Conservation (phyloP, 305 asterid genomes). For the Fraxinus sp. region DNA sequence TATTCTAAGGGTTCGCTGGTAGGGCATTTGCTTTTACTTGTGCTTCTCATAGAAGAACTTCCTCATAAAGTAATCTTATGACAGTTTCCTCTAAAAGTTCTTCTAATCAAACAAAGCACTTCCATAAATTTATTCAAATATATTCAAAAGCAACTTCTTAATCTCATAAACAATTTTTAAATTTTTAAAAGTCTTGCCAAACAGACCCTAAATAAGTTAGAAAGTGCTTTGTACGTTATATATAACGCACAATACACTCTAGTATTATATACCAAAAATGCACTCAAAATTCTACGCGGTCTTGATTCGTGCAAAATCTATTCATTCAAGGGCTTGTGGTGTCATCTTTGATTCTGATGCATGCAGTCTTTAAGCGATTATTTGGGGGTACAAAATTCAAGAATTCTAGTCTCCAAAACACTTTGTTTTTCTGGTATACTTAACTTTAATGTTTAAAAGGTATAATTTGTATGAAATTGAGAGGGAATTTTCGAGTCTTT, state of each 20-base stretch:
- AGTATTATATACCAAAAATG: background rate
- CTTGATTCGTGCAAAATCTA: background rate
- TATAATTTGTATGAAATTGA: background rate
- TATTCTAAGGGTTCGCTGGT: too few species aligned
- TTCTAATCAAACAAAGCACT: too few species aligned
- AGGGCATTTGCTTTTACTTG: too few species aligned
- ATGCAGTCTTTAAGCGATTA: slow-evolving; percentile 27
- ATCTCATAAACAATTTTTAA: too few species aligned
- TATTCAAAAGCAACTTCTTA: too few species aligned
- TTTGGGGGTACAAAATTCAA: slow-evolving; percentile 28
- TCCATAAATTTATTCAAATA: too few species aligned
- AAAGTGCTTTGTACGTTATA: background rate
- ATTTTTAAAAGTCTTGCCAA: too few species aligned
- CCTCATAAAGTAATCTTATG: too few species aligned
- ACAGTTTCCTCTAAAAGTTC: too few species aligned
- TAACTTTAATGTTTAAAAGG: background rate
- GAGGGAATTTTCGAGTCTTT: slow-evolving; percentile 7
- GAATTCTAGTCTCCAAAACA: slow-evolving; percentile 14
- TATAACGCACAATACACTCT: too few species aligned
- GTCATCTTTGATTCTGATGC: slow-evolving; percentile 18
- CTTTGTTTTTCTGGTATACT: slow-evolving; percentile 12
- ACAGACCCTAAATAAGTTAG: too few species aligned
- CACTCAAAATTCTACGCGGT: background rate
- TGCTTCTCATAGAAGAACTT: too few species aligned
- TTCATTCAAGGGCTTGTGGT: background rate